These are phyloP conservation scores for Malus fusca DNA, from an alignment of 306 rosid species.

Conservation along the genomic window DNA sequence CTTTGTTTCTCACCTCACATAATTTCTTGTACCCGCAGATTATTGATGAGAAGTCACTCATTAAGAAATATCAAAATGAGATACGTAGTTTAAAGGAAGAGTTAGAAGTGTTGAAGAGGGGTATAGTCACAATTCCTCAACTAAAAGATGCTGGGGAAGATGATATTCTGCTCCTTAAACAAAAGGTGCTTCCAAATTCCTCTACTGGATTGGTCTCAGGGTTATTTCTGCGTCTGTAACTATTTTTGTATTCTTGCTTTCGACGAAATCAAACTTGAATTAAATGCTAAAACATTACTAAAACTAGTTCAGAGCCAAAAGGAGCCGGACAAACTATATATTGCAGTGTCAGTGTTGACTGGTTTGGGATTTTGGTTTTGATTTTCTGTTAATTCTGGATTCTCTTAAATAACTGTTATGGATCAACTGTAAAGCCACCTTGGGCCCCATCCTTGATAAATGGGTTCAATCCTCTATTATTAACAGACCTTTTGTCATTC, in stretches of 20 bases:
- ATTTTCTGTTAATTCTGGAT: background rate
- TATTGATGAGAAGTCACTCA: conserved; percentile 97
- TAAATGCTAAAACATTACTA: background rate
- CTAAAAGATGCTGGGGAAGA: conserved; percentile 60
- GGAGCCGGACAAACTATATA: background rate
- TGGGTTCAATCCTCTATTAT: background rate
- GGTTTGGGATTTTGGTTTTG: background rate
- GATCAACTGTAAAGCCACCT: background rate
- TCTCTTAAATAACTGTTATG: background rate
- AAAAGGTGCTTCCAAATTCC: conserved; percentile 51
- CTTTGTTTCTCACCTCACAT: conserved; percentile 15
- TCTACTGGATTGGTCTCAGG: background rate
- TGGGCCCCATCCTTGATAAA: background rate
- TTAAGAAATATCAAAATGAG: conserved; percentile 94
- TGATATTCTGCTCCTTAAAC: conserved; percentile 76
- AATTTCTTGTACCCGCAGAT: conserved; percentile 50
- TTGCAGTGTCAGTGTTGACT: background rate
- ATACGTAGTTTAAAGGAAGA: conserved; percentile 86
- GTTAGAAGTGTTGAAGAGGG: conserved; percentile 78
- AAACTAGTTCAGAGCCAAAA: background rate
- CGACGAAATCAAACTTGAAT: background rate
- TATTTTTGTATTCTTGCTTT: background rate
- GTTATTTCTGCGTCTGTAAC: background rate
- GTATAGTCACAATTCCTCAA: conserved; percentile 67
- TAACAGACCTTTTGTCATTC: background rate